Evolutionary conservation across 805 yeast genomes (phyloP), one percentile per base, ranked within the genome.

Genomic region (Priceomyces castillae): DNA sequence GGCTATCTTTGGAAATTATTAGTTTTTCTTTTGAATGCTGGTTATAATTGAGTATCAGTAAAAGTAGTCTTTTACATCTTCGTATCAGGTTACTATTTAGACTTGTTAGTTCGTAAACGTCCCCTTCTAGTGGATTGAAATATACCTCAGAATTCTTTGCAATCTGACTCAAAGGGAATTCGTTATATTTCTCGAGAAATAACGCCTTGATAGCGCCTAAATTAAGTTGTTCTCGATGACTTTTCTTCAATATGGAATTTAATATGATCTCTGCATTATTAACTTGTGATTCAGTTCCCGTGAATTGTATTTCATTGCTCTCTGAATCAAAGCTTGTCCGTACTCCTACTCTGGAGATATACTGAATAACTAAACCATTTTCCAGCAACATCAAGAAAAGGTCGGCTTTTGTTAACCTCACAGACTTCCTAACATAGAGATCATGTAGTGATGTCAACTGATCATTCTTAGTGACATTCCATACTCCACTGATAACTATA

Each of bases 221-320:
- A 47, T 72, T 68, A 4, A 74, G 39, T n/a, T 49, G 58, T 23
- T 61, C 63, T 9, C 54, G 52, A 22, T 50, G 47, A 3, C 64
- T 51, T 1, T 56, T 49, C 12, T 58, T 62, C 37, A 74, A 51
- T 22, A 62, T 56, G 2, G 59, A 51, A 30, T 56, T 56, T 37
- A 75, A 53, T n/a, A 67, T 61, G 25, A 77, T 67, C 42, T 64
- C 61, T 16, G 78, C 76, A 62, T 73, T 76, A 19, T 64, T 60
- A 30, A 69, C 60, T 30, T 76, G 77, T 16, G 56, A 48, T 4
- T 57, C 61, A 0, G 77, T 67, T 6, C 78, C 75, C n/a, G 58
- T 47, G 12, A 77, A 59, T 7, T 60, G 47, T 15, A 77, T 59
- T 22, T 47, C 50, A 14, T 55, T 57, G 4, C 54, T 57, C 18